Evolutionary conservation across 306 rosid species (phyloP), one percentile per base, ranked within the genome.

Genomic region (Amphicarpaea edgeworthii): DNA sequence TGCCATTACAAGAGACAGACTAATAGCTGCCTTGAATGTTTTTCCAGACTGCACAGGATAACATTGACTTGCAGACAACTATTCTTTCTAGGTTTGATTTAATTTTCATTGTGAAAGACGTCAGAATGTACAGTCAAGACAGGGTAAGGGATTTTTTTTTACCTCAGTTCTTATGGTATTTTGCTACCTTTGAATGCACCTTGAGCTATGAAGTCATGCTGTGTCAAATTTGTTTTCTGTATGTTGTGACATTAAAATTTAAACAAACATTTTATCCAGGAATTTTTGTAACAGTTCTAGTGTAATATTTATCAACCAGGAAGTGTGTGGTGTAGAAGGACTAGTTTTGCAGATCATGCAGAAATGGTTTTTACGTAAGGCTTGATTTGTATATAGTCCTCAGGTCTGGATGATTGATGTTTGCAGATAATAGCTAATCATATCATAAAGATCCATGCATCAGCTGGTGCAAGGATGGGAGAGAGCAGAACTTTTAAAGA

Each of bases 31-130:
- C n/a, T 14, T 72, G 60, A 24, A 72, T 47, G 32, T 65, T 85
- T 55, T 76, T 77, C 50, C 97, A 95, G 99, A 90, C 99, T 72
- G 97, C 99, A 28, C 99, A 95, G 88, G 99, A 95, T 76, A 95
- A 95, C 75, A 95, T 95, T 66, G 99, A 95, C 87, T 83, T 95
- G 88, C 99, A 95, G 91, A 95, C 99, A 1, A 95, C 99, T 19
- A 95, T 95, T 88, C 97, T 95, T 70, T 95, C 99, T 69, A 86
- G 99, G 81, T 95, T 95, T 79, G 99, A 95, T 80, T 83, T 95
- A 79, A 95, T 92, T 77, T 95, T 95, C 88, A 95, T 95, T 65
- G 99, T 95, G 85, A 95, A 95, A 83, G 99, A 95, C 80, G 66
- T 92, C 90, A 95, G 97, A 80, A 88, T 84, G 91, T 92, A 89